Base-by-base conservation (phyloP, 1,284 basidiomycete genomes). In the Spongiforma sp. region DNA sequence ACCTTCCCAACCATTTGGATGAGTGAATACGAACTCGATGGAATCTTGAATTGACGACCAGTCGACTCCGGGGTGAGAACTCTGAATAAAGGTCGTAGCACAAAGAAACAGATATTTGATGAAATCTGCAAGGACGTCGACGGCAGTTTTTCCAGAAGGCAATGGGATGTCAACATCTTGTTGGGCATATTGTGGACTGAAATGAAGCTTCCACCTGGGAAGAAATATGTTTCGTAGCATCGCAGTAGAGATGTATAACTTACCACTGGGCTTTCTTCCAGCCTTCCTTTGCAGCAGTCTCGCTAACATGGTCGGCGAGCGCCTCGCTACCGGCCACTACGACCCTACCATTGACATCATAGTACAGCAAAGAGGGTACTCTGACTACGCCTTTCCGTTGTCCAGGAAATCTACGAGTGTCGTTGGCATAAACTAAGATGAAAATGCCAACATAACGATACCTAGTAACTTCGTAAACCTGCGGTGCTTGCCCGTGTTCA, bases 51-150 rank as follows among this genome's bases (percentile, higher is more conserved):
- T n/a, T n/a, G n/a, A n/a, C n/a, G n/a, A n/a, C n/a, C n/a, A n/a
- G n/a, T n/a, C n/a, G n/a, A n/a, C n/a, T n/a, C n/a, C n/a, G n/a
- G n/a, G n/a, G n/a, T n/a, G n/a, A n/a, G n/a, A n/a, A n/a, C n/a
- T n/a, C n/a, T n/a, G n/a, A n/a, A n/a, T n/a, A n/a, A n/a, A n/a
- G n/a, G n/a, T n/a, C n/a, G n/a, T n/a, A n/a, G n/a, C n/a, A n/a
- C n/a, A n/a, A n/a, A n/a, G n/a, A n/a, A n/a, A 46, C 24, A 46
- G 43, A 46, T 26, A 46, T 15, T 48, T 26, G 15, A 48, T 15
- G 26, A 85, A 86, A 65, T 88, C 86, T 5, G 79, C 77, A 37
- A 85, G 80, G 30, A 88, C 78, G 5, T 82, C 77, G 0, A 81
- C 66, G 2, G 79, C 76, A 1, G 74, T 52, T 30, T 52, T 43